Evolutionary conservation across 1,139 yeast genomes (phyloP), one percentile per base, ranked within the genome.

Genomic region (Yamadazyma buinensis): DNA sequence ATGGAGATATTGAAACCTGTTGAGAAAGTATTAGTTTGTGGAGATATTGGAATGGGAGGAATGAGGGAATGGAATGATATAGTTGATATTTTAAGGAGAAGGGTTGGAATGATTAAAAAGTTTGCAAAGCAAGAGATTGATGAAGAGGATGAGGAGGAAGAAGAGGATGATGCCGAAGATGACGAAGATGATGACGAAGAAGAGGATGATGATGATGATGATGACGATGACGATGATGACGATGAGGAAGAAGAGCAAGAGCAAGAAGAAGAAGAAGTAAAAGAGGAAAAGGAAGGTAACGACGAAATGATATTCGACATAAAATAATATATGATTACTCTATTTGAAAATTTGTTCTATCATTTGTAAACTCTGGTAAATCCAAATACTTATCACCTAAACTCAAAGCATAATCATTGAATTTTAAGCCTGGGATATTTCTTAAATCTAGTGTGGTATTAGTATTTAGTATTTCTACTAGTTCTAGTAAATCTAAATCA

Each of bases 1-100:
- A 78, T 90, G 40, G 90, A 87, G 42, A 80, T 92, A 13, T 72
- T 92, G 52, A 81, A 78, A 51, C 98, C 98, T 0, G 90, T 92
- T 19, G 98, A 92, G 52, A 92, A 92, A 57, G 95, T 90, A 7
- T 69, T 87, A 44, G 87, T 86, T 4, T 87, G 95, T 65, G 98
- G 98, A 33, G 98, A 92, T 59, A 86, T 92, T 39, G 98, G 98
- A 3, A 84, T 76, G 81, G 98, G 98, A 18, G 98, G 97, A 8
- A 92, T 92, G 98, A 72, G 95, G 52, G 97, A 92, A 60, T 90
- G 96, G 97, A 75, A 80, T 42, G 97, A 88, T 45, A 76, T 90
- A 36, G 97, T 88, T 9, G 96, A 87, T 49, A 77, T 80, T 12
- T 59, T 87, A 36, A 79, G 86, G 34, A 72, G 77, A 39, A 69